Base-by-base conservation (phyloP, 2,329 filamentous ascomycete species). In the Colletotrichum shisoi region DNA sequence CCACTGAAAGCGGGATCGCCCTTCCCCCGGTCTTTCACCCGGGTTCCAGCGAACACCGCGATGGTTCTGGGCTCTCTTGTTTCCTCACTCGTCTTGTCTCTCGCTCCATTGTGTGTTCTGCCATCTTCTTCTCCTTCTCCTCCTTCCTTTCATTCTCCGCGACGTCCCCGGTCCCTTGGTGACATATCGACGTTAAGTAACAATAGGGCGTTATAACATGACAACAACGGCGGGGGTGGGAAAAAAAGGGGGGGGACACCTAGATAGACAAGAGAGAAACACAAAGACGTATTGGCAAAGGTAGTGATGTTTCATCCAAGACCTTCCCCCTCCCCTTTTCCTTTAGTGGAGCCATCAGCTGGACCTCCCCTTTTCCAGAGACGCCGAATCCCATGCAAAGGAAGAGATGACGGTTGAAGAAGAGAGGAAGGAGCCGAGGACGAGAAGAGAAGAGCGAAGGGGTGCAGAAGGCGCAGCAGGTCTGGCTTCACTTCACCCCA, bases 11-110 rank as follows among this genome's bases (percentile, higher is more conserved):
- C 60, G 52, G 60, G 31, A 19, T 48, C 39, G 21, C 63, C 59
- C 51, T 46, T 52, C 53, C 59, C 63, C 63, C 60, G 17, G 63
- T 67, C 39, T 67, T 67, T 63, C 63, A 51, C 59, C 63, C 63
- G 13, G 63, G 63, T 53, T 67, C 52, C n/a, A 51, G 52, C 52
- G 53, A 45, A 19, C 31, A 31, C 63, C 60, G 39, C 51, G 19
- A 49, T 27, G 31, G 17, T 57, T 57, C 31, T 17, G 17, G 42
- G 37, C 39, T 34, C 27, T 52, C 37, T 45, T 8, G 40, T 15
- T 61, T 31, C 5, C 27, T 46, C 37, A 27, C 17, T 15, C 51
- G 12, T 24, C 44, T 39, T 15, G 19, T 17, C 15, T 59, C 44
- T 56, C 27, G 17, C 37, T n/a, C 17, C 17, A 7, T 24, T 12